phyloP scores from a whole-genome alignment of 768 basidiomycete genomes.

The Trametopsis cervina region DNA sequence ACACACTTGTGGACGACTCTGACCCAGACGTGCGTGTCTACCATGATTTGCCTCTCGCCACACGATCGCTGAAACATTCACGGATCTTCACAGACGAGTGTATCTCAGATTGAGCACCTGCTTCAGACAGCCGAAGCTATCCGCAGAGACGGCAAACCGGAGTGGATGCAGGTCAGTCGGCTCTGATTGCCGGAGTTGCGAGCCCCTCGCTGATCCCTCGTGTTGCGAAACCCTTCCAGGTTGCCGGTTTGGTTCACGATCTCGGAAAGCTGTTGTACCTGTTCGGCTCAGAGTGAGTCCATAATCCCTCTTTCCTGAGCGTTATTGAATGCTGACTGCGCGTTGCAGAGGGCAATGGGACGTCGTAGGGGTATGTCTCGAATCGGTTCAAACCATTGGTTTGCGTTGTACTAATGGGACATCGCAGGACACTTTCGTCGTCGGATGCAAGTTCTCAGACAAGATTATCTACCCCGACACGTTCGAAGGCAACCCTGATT shows the following conservation, averaged over 20 bases:
- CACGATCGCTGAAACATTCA: no score
- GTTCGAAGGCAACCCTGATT: constrained; percentile 69
- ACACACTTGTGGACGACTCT: constrained; percentile 84
- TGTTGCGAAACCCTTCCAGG: constrained; percentile 27
- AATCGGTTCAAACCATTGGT: no score
- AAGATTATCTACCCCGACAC: constrained; percentile 78
- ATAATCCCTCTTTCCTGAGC: background rate
- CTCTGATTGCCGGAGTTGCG: background rate
- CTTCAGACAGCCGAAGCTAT: constrained; percentile 92
- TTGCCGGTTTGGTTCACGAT: constrained; percentile 82
- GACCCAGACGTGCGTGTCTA: constrained; percentile 67
- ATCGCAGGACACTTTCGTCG: constrained; percentile 64
- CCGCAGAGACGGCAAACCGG: constrained; percentile 76
- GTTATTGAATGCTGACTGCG: constrained; percentile 6
- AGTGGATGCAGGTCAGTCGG: constrained; percentile 73
- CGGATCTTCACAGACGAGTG: constrained; percentile 42
- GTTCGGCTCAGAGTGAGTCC: constrained; percentile 58
- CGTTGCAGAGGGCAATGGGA: constrained; percentile 76
- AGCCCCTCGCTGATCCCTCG: constrained; percentile 3
- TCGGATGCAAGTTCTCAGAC: constrained; percentile 82
- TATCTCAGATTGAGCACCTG: constrained; percentile 87
- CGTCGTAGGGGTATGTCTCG: constrained; percentile 69
- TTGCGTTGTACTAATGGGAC: no score
- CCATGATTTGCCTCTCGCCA: constrained; percentile 2
- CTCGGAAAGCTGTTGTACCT: constrained; percentile 83